Evolutionary conservation across 106 monocot genomes (phyloP).

Genomic region (Phalaenopsis aphrodite): DNA sequence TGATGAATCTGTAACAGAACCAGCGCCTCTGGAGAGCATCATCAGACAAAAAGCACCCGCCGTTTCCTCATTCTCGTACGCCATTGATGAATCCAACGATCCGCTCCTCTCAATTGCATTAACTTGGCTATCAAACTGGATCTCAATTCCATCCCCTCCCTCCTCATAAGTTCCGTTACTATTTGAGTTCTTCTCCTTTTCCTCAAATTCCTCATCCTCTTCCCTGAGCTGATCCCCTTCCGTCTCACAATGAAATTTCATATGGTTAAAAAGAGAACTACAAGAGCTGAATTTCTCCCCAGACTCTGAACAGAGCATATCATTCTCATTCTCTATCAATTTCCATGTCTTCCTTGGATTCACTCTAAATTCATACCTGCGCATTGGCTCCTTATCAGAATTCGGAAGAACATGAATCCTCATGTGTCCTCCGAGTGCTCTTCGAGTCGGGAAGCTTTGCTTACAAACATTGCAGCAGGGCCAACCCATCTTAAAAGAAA

Average conservation of each 20-base stretch:
- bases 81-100: background rate
- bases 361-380: background rate
- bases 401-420: background rate
- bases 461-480: background rate
- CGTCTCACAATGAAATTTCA: background rate
- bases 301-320: background rate
- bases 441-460: background rate
- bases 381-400: background rate
- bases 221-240: background rate
- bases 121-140: background rate
- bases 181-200: background rate
- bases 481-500: background rate
- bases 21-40: conserved; percentile 7
- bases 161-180: background rate
- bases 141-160: background rate
- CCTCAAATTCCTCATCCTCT: background rate
- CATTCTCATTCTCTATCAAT: background rate
- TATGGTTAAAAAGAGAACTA: background rate
- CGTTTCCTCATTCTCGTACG: background rate
- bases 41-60: conserved; percentile 2
- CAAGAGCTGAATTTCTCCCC: background rate
- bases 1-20: too few relatives aligned
- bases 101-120: background rate
- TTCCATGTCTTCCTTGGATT: background rate
- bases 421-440: background rate